Base-by-base conservation (phyloP, 257 asterid species). In the Cinchona pubescens region DNA sequence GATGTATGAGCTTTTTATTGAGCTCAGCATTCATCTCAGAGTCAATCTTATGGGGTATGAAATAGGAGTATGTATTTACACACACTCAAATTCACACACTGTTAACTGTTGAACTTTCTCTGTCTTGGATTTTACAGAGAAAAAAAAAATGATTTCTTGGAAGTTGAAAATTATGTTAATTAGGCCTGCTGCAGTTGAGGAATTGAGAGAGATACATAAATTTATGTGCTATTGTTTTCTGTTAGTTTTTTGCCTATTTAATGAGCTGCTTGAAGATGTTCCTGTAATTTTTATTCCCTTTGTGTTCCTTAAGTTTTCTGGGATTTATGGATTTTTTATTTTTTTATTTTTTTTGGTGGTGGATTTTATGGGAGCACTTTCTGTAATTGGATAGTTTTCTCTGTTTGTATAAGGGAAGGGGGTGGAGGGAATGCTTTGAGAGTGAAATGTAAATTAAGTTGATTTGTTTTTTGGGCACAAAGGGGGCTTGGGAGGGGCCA, bases 1-100 rank as follows among this genome's bases (percentile, higher is more conserved):
- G 91, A 91, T 91, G 97, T 93, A 91, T 67, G 97, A 93, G 90
- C 96, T 93, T 67, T 91, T 93, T 27, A 66, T 90, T 56, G 95
- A 93, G 96, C 93, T 93, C 76, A 91, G 97, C 78, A 87, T 91
- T 86, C 98, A 91, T 67, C 92, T 93, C 78, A 87, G 89, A 79
- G 96, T 91, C 69, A 93, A 93, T 85, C 89, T 93, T 46, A 63
- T 93, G 87, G 97, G 97, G 98, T 93, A 88, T 82, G 80, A 80
- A 7, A 38, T 51, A 35, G 35, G 10, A 16, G 71, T 58, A 3
- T 13, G 14, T 21, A 34, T 21, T 4, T 42, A 62, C 43, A 32
- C 66, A 60, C 40, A 60, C 40, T 11, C 66, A n/a, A n/a, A n/a
- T n/a, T n/a, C n/a, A n/a, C n/a, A 27, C 27, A 60, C 30, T 15